Evolutionary conservation across 2,329 filamentous ascomycete genomes (phyloP).

Genomic region (Colletotrichum simmondsii): DNA sequence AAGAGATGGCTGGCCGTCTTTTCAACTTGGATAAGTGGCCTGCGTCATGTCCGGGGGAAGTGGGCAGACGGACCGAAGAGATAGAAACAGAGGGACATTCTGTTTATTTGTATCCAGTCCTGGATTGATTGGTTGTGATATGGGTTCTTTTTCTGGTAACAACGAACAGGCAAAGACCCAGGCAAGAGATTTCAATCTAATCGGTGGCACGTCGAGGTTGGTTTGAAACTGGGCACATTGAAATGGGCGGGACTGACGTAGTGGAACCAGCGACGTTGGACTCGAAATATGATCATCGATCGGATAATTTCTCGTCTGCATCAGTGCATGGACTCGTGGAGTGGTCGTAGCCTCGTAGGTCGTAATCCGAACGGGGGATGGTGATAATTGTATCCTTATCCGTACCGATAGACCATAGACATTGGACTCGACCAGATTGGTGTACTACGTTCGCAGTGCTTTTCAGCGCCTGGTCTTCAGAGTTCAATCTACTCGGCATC

Average conservation of each 20-base stretch:
- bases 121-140: neutral
- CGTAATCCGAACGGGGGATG: neutral
- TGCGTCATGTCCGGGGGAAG: neutral
- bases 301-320: slow-evolving; percentile 1
- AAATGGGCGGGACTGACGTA: slow-evolving; percentile 1
- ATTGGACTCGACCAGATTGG: neutral
- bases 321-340: neutral
- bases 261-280: slow-evolving; percentile 17
- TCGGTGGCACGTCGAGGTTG: slow-evolving; percentile 11
- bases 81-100: neutral
- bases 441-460: neutral
- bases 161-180: neutral
- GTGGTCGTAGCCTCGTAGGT: neutral
- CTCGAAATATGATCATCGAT: slow-evolving; percentile 1
- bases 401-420: neutral
- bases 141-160: slow-evolving; percentile 15
- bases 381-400: neutral
- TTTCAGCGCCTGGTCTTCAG: neutral
- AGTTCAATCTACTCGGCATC: neutral
- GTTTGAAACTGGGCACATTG: slow-evolving; percentile 15
- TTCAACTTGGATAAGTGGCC: neutral
- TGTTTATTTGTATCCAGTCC: slow-evolving; percentile 8
- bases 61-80: neutral
- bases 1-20: neutral
- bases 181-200: slow-evolving; percentile 9